A percentile compares a stretch with the other conserved stretches of the same genome.
phyloP scores from a whole-genome alignment of 2,329 filamentous ascomycete genomes.

The Sarocladium oryzae region DNA sequence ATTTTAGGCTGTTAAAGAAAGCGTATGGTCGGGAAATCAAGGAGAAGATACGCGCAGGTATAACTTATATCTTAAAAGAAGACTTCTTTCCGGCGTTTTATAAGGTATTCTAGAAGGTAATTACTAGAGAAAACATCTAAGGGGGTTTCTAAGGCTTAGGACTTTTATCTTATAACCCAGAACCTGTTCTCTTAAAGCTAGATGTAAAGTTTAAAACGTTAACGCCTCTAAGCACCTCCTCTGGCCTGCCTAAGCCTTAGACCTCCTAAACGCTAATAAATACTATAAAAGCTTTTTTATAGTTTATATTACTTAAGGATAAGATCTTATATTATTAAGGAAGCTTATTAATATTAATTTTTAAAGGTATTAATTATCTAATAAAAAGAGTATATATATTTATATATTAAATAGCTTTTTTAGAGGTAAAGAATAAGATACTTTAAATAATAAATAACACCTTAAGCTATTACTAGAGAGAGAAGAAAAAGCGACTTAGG shows the following conservation, averaged over 20 bases:
- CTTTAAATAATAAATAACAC: background rate
- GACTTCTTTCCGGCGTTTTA: too few relatives aligned
- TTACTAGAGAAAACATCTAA: too few relatives aligned
- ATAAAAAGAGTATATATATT: background rate
- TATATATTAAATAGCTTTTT: constrained; percentile 1
- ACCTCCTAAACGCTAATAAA: background rate
- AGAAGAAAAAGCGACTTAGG: background rate
- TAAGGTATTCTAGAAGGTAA: too few relatives aligned
- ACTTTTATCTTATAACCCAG: too few relatives aligned
- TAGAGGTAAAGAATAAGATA: background rate
- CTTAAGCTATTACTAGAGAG: background rate
- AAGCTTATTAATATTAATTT: background rate
- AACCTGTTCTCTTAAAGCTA: too few relatives aligned
- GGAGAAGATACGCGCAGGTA: too few relatives aligned
- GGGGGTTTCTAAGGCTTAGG: too few relatives aligned
- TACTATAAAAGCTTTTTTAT: background rate
- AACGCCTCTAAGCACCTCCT: too few relatives aligned
- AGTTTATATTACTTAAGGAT: background rate
- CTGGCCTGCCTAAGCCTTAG: background rate
- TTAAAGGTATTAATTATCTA: background rate
- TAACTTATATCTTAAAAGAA: too few relatives aligned
- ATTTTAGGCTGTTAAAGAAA: too few relatives aligned
- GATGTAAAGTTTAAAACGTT: too few relatives aligned
- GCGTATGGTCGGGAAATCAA: too few relatives aligned
- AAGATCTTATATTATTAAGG: background rate